Percentiles rank a stretch among this genome's conserved stretches.
Evolutionary conservation across 2,329 filamentous ascomycete species (phyloP).

Genomic region (Daldinia sp.): DNA sequence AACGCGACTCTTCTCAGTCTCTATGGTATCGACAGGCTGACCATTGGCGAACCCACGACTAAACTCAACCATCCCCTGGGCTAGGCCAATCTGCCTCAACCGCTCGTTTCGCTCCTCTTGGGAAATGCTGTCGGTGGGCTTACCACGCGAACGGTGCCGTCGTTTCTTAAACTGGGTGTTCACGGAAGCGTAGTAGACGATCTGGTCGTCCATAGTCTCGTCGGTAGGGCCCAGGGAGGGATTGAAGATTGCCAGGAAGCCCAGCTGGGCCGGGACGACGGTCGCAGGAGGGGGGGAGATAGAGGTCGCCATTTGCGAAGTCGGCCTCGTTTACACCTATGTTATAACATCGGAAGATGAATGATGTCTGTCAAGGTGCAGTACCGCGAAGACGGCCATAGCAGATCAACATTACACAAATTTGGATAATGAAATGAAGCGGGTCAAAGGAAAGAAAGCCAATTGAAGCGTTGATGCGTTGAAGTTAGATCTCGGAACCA

Average conservation of each 20-base stretch:
- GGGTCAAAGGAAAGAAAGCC: not conserved
- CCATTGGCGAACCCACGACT: slow-evolving; percentile 87
- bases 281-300: slow-evolving; percentile 43
- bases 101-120: slow-evolving; percentile 84
- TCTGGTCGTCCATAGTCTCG: slow-evolving; percentile 81
- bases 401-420: slow-evolving; percentile 17
- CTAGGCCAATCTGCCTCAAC: slow-evolving; percentile 91
- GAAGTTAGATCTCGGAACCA: slow-evolving; percentile 1
- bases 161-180: slow-evolving; percentile 58
- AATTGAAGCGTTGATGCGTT: not conserved
- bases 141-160: slow-evolving; percentile 57
- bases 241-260: slow-evolving; percentile 95
- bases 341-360: slow-evolving; percentile 25
- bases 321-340: slow-evolving; percentile 6
- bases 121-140: slow-evolving; percentile 59
- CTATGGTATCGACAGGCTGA: slow-evolving; percentile 82
- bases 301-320: slow-evolving; percentile 41
- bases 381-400: slow-evolving; percentile 34
- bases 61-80: slow-evolving; percentile 96
- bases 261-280: slow-evolving; percentile 82
- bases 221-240: slow-evolving; percentile 73
- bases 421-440: slow-evolving; percentile 4
- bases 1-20: slow-evolving; percentile 89
- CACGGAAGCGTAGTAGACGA: slow-evolving; percentile 89
- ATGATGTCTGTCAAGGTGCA: slow-evolving; percentile 31